Evolutionary conservation across 2,329 filamentous ascomycete species (phyloP).

Genomic region (Fusarium lyarnte): DNA sequence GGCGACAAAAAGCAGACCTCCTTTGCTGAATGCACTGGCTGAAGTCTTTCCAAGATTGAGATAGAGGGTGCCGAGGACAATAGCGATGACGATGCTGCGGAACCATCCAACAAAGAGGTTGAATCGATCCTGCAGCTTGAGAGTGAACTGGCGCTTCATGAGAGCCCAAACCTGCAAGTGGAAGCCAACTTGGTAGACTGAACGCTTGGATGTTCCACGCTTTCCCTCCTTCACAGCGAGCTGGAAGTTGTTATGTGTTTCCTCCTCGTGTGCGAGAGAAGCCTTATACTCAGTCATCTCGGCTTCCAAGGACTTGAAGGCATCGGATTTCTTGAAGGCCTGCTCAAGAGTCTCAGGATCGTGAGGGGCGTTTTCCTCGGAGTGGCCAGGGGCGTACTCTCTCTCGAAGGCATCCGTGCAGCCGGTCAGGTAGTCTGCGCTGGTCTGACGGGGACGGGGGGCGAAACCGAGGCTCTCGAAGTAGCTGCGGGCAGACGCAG

Average conservation of each 20-base stretch:
- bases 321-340: slow-evolving; percentile 74
- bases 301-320: slow-evolving; percentile 63
- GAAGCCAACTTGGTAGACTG: slow-evolving; percentile 86
- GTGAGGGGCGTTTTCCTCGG: slow-evolving; percentile 73
- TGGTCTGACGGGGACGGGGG: slow-evolving; percentile 79
- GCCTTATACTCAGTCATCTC: slow-evolving; percentile 77
- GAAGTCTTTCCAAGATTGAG: slow-evolving; percentile 72
- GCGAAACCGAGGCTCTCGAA: slow-evolving; percentile 82
- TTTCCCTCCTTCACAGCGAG: slow-evolving; percentile 81
- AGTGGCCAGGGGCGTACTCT: slow-evolving; percentile 75
- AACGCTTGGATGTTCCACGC: slow-evolving; percentile 76
- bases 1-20: slow-evolving; percentile 82
- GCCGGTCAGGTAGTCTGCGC: slow-evolving; percentile 82
- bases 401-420: slow-evolving; percentile 88
- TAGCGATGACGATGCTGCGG: slow-evolving; percentile 74
- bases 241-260: slow-evolving; percentile 79
- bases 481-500: slow-evolving; percentile 73
- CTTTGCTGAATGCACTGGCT: slow-evolving; percentile 80
- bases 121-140: slow-evolving; percentile 88
- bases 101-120: slow-evolving; percentile 78
- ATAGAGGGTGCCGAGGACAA: slow-evolving; percentile 84
- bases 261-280: slow-evolving; percentile 70
- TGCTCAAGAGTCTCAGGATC: slow-evolving; percentile 72
- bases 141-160: slow-evolving; percentile 83
- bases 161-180: slow-evolving; percentile 84